These are phyloP conservation scores for Magnaporthiopsis incrustans DNA, from an alignment of 2,329 filamentous ascomycete species.

Conservation along the genomic window DNA sequence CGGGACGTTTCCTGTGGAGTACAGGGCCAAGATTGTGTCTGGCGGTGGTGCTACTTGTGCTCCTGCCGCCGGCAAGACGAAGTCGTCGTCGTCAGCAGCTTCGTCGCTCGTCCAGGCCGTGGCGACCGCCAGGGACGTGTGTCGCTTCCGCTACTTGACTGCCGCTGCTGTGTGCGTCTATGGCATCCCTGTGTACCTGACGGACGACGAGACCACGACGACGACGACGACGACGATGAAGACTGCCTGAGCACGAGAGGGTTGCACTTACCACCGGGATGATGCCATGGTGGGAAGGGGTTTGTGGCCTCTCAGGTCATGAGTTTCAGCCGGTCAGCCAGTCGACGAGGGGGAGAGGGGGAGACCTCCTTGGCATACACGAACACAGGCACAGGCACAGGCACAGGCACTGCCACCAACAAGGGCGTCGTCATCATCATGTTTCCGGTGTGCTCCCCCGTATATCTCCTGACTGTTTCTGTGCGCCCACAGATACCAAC, in stretches of 20 bases:
- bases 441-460: not conserved
- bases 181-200: conserved; percentile 82
- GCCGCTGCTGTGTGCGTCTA: conserved; percentile 92
- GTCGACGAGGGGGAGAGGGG: not conserved
- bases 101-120: conserved; percentile 74
- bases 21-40: conserved; percentile 14
- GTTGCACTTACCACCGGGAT: not conserved
- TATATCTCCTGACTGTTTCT: not conserved
- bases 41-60: too few species aligned
- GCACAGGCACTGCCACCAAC: not conserved
- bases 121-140: conserved; percentile 64
- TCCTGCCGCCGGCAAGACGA: too few species aligned
- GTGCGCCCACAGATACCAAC: not conserved
- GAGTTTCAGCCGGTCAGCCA: not conserved
- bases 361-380: not conserved
- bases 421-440: not conserved
- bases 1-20: conserved; percentile 27
- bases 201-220: not conserved
- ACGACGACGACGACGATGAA: not conserved
- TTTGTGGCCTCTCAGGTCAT: not conserved
- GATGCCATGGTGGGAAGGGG: not conserved
- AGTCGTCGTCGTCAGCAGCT: conserved; percentile 16
- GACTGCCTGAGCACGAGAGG: not conserved
- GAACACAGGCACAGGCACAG: not conserved
- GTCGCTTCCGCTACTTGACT: conserved; percentile 83